phyloP scores from a whole-genome alignment of 192 early-diverging fungal genomes.

The Podila verticillata region DNA sequence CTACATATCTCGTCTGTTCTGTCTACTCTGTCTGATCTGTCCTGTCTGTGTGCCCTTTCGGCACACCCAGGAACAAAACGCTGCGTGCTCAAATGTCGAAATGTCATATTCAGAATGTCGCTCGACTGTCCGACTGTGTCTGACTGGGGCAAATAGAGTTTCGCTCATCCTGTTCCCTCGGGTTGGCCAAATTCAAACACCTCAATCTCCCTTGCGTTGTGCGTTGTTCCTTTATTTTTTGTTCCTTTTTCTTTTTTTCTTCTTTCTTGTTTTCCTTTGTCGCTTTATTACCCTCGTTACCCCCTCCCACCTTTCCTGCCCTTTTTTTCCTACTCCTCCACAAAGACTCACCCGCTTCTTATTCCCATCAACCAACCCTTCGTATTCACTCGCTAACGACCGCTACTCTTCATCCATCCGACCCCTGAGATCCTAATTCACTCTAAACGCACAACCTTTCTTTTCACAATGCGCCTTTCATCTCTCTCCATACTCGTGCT shows the following conservation, averaged over 20 bases:
- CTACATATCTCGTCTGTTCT: too few relatives aligned
- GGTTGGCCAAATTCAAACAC: not conserved
- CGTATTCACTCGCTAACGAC: not conserved
- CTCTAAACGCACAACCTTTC: not conserved
- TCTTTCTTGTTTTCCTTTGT: not conserved
- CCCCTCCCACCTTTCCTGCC: not conserved
- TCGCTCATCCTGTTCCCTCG: too few relatives aligned
- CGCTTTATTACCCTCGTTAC: not conserved
- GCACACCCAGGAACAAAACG: too few relatives aligned
- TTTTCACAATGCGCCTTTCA: slow-evolving; percentile 16
- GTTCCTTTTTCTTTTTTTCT: not conserved
- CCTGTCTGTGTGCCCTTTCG: too few relatives aligned
- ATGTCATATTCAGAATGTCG: too few relatives aligned
- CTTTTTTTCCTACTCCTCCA: not conserved
- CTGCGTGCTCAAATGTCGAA: too few relatives aligned
- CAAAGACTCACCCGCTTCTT: not conserved
- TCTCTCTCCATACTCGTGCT: slow-evolving; percentile 15
- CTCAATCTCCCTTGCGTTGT: too few relatives aligned
- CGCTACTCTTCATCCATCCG: not conserved
- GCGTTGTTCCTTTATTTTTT: not conserved
- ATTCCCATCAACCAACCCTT: not conserved
- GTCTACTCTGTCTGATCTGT: too few relatives aligned
- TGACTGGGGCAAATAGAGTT: too few relatives aligned
- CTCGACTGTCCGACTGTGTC: too few relatives aligned
- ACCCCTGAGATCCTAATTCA: not conserved